Conservation (phyloP, 2,329 filamentous ascomycete genomes). For the Fonsecaea erecta region DNA sequence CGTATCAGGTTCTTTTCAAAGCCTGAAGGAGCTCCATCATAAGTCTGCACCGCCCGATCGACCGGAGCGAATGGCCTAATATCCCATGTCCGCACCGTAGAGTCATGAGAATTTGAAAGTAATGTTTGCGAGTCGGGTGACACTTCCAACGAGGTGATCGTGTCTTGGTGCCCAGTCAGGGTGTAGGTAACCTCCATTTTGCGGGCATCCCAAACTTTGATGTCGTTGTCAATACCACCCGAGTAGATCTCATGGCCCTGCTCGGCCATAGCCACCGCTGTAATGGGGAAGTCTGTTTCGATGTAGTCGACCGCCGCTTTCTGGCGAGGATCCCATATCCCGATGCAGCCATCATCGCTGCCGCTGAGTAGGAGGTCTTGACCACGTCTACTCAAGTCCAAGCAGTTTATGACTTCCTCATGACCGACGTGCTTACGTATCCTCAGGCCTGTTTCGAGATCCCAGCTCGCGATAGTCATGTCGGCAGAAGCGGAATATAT, state of each 20-base stretch:
- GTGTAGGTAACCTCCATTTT: slow-evolving; percentile 89
- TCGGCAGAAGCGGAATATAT: slow-evolving; percentile 93
- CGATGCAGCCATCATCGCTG: slow-evolving; percentile 91
- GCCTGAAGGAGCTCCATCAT: slow-evolving; percentile 86
- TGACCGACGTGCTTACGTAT: slow-evolving; percentile 92
- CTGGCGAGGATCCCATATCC: slow-evolving; percentile 92
- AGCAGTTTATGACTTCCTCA: slow-evolving; percentile 90
- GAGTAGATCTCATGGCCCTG: slow-evolving; percentile 95
- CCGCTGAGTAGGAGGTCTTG: slow-evolving; percentile 89
- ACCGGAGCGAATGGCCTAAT: slow-evolving; percentile 91
- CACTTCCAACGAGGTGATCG: slow-evolving; percentile 85
- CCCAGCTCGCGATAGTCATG: slow-evolving; percentile 92
- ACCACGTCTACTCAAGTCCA: slow-evolving; percentile 86
- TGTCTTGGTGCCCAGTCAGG: slow-evolving; percentile 88
- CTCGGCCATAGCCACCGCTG: slow-evolving; percentile 86
- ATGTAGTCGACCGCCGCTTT: slow-evolving; percentile 88
- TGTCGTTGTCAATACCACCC: slow-evolving; percentile 94
- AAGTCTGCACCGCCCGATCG: slow-evolving; percentile 82
- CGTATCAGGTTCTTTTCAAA: slow-evolving; percentile 89
- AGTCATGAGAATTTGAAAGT: slow-evolving; percentile 91
- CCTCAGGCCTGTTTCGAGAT: slow-evolving; percentile 85
- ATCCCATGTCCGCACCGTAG: slow-evolving; percentile 93
- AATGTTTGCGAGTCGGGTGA: slow-evolving; percentile 91
- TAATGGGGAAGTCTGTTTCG: slow-evolving; percentile 89
- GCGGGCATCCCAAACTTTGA: slow-evolving; percentile 94